Percentiles rank a stretch among this genome's conserved stretches.
phyloP scores from a whole-genome alignment of 1,284 basidiomycete genomes.

The Farysia itapuensis region DNA sequence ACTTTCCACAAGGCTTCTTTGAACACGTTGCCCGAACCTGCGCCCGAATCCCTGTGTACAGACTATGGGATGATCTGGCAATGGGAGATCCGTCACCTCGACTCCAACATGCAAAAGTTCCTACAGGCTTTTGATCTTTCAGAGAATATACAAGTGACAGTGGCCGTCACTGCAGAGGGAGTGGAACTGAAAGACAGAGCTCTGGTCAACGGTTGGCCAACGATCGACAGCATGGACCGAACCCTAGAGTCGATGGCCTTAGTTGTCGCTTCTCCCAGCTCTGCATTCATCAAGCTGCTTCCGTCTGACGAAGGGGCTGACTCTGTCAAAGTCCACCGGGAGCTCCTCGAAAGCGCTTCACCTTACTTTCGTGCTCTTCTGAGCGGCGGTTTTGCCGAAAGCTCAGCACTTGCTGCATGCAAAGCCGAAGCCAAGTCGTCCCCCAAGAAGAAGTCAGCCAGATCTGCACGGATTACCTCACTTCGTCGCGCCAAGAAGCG shows the following conservation, averaged over 20 bases:
- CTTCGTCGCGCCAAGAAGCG: too few species aligned
- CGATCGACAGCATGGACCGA: neutral
- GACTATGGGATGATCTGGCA: too few species aligned
- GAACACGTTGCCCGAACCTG: too few species aligned
- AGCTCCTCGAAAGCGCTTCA: neutral
- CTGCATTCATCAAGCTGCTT: neutral
- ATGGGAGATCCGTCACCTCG: neutral
- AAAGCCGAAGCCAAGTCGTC: neutral
- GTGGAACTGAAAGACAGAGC: neutral
- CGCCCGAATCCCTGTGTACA: too few species aligned
- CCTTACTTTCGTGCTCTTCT: conserved; percentile 1
- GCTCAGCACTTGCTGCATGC: neutral
- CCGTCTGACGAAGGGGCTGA: neutral
- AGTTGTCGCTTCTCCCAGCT: neutral
- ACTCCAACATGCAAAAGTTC: neutral
- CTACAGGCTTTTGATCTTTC: too few species aligned
- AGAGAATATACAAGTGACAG: too few species aligned
- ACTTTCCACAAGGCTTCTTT: too few species aligned
- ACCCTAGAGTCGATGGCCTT: conserved; percentile 1
- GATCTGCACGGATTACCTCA: too few species aligned
- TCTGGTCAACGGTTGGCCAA: neutral
- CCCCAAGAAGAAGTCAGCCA: neutral
- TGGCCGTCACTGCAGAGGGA: neutral
- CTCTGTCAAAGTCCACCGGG: neutral
- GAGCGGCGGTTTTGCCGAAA: neutral